Evolutionary conservation across 176 grass and related monocot species (phyloP).

Genomic region (Pontederia paniculata): DNA sequence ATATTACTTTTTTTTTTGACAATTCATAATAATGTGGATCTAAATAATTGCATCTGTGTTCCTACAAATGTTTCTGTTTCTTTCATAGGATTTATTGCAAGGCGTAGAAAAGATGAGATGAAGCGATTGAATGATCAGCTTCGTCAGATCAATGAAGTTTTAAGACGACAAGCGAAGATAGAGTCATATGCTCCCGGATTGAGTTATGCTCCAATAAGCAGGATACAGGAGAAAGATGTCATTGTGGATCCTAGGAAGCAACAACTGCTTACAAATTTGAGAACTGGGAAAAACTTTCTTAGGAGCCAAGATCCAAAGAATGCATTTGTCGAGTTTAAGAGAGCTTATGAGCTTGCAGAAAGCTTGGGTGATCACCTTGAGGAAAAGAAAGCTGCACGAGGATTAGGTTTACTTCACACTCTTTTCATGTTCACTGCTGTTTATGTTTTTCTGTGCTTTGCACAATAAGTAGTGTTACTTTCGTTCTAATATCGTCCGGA

Average conservation of each 20-base stretch:
- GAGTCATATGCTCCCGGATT: slow-evolving; percentile 60
- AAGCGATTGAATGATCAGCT: slow-evolving; percentile 54
- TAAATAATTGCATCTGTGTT: too few species aligned
- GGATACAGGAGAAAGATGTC: slow-evolving; percentile 36
- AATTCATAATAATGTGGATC: too few species aligned
- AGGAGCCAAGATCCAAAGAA: slow-evolving; percentile 47
- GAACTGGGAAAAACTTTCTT: slow-evolving; percentile 47
- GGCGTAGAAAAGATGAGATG: slow-evolving; percentile 50
- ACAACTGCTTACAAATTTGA: slow-evolving; percentile 33
- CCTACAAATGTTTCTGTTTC: too few species aligned
- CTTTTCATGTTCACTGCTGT: background rate
- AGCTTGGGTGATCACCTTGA: slow-evolving; percentile 54
- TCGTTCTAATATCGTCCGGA: background rate
- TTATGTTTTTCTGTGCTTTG: background rate
- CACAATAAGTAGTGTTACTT: background rate
- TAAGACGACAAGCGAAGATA: slow-evolving; percentile 65
- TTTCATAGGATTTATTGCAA: slow-evolving; percentile 41
- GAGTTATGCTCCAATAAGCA: slow-evolving; percentile 45
- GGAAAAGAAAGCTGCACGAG: slow-evolving; percentile 69
- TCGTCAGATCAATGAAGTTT: slow-evolving; percentile 42
- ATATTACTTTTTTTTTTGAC: too few species aligned
- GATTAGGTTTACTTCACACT: slow-evolving; percentile 35
- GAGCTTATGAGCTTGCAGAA: slow-evolving; percentile 47
- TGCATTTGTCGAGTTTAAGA: slow-evolving; percentile 38
- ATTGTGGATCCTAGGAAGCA: slow-evolving; percentile 61